A percentile compares a stretch with the other conserved stretches of the same genome.
phyloP scores from a whole-genome alignment of 116 monocot genomes.

The Phalaenopsis hybrid region DNA sequence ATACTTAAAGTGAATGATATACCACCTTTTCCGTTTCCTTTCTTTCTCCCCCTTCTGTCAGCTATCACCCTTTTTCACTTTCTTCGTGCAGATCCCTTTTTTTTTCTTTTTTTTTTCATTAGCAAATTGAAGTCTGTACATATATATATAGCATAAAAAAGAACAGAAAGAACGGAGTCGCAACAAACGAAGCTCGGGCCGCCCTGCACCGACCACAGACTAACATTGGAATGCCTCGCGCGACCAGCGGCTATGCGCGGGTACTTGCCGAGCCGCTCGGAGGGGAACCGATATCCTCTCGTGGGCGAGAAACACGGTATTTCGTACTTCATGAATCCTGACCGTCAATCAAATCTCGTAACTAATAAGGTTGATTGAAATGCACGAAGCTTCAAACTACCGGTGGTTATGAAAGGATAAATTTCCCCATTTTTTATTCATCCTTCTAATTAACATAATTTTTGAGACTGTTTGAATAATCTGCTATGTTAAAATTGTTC shows the following conservation, averaged over 20 bases:
- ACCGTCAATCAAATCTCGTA: background rate
- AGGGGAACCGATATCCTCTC: background rate
- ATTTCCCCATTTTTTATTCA: too few relatives aligned
- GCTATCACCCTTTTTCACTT: background rate
- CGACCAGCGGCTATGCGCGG: constrained; percentile 1
- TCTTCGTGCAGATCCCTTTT: background rate
- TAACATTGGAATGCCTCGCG: constrained; percentile 2
- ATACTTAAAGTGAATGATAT: constrained; percentile 2
- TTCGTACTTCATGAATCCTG: background rate
- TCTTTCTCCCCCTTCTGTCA: constrained; percentile 2
- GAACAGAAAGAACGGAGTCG: background rate
- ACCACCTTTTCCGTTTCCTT: constrained; percentile 3
- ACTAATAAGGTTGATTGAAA: background rate
- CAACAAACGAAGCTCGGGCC: background rate
- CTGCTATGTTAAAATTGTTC: too few relatives aligned
- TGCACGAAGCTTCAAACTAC: too few relatives aligned
- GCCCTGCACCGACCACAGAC: constrained; percentile 1
- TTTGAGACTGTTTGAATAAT: too few relatives aligned
- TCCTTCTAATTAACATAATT: too few relatives aligned
- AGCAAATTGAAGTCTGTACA: background rate
- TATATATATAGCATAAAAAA: background rate
- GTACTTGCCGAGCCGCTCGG: background rate
- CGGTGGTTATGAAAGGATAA: too few relatives aligned
- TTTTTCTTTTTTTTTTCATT: background rate
- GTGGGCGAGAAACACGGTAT: background rate